phyloP scores from a whole-genome alignment of 169 alveolate genomes.

The Cyclospora cayetanensis region DNA sequence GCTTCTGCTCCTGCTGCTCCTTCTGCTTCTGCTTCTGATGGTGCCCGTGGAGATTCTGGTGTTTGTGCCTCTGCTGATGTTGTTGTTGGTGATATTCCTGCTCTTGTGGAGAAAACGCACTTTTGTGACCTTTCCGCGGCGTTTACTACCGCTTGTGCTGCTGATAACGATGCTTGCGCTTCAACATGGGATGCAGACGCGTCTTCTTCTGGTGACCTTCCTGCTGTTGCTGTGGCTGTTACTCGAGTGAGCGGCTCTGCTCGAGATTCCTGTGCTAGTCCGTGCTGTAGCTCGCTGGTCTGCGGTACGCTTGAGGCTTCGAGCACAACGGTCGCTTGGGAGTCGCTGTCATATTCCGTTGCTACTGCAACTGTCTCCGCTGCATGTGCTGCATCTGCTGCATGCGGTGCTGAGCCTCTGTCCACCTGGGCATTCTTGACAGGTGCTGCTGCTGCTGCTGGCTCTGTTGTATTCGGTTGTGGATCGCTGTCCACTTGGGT shows the following conservation, averaged over 20 bases:
- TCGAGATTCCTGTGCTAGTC: not conserved
- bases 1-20: slow-evolving; percentile 3
- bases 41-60: not conserved
- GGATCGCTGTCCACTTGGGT: not conserved
- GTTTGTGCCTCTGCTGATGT: not conserved
- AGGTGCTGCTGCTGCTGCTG: not conserved
- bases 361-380: not conserved
- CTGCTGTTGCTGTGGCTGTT: slow-evolving; percentile 11
- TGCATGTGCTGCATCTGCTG: slow-evolving; percentile 13
- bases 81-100: not conserved
- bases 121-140: not conserved
- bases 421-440: not conserved
- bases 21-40: not conserved
- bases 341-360: not conserved
- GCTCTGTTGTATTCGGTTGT: not conserved
- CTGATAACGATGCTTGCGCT: not conserved
- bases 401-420: not conserved
- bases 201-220: not conserved
- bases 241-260: not conserved
- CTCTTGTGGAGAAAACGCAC: not conserved
- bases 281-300: not conserved
- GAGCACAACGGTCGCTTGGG: not conserved
- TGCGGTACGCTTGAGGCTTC: not conserved
- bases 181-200: not conserved
- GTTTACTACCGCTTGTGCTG: not conserved